Evolutionary conservation across 805 yeast species (phyloP), one percentile per base, ranked within the genome.

Genomic region (Saccharomycopsis guyanensis): DNA sequence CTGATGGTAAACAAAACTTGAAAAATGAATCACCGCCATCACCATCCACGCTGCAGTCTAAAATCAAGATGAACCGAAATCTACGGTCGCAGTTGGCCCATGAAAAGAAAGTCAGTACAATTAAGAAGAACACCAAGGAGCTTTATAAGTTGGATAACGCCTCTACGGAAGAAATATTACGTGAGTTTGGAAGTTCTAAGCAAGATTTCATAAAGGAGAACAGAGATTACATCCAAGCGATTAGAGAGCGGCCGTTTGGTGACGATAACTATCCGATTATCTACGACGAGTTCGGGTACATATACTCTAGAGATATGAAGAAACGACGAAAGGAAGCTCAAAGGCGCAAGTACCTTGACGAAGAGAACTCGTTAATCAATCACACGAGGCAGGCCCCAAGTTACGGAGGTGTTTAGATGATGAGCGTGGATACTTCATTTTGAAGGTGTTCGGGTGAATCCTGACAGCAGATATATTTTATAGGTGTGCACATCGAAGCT

Each of bases 261-360:
- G 66, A 64, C 46, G 58, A 65, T 43, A 70, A 71, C 45, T 71
- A 67, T 43, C 75, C 74, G 0, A 69, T 72, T 32, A 61, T 62
- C 7, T 60, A 54, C 35, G 64, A 61, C 36, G 56, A 51, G 1
- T 58, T 56, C 32, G 62, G 59, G 3, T 53, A 61, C 38, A 42
- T 57, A 1, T 53, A 58, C 33, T 56, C 62, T 0, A 54, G 57
- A 1, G 56, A 56, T 1, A 45, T 62, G 27, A 57, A 56, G 34
- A 53, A 61, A 35, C 43, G 62, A 29, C 49, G 65, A 40, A 46
- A 50, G 12, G 57, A 60, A 37, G 56, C 59, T 1, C 48, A 55
- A 53, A 49, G 53, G n/a, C 18, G 45, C n/a, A 43, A 40, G 19
- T 32, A 23, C 5, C n/a, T 24, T 12, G 44, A 38, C 10, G 37